A percentile compares a stretch with the other conserved stretches of the same genome.
phyloP scores from a whole-genome alignment of 2,329 filamentous ascomycete genomes.

The Fusarium brevicatenulatum region DNA sequence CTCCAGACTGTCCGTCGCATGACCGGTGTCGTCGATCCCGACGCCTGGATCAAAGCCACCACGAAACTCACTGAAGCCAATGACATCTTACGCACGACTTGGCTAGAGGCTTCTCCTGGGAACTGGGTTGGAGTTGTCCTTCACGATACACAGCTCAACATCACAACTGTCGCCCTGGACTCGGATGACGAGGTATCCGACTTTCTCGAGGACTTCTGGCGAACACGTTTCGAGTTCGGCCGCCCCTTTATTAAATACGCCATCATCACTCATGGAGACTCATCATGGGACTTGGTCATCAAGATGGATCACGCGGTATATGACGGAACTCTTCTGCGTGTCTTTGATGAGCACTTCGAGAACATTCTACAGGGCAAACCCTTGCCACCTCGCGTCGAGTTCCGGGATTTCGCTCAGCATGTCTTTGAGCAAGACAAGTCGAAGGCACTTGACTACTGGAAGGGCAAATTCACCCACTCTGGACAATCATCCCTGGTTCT shows the following conservation, averaged over 20 bases:
- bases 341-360: neutral
- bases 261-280: neutral
- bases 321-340: neutral
- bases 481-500: neutral
- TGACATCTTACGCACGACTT: neutral
- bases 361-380: neutral
- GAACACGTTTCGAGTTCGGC: neutral
- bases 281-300: neutral
- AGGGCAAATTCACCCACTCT: neutral
- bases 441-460: neutral
- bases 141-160: neutral
- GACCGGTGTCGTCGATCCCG: neutral
- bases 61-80: neutral
- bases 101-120: neutral
- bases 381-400: neutral
- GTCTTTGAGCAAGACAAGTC: neutral
- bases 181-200: rapidly evolving
- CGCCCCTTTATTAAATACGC: neutral
- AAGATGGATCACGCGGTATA: neutral
- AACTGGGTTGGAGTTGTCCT: neutral
- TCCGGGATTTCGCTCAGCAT: neutral
- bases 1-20: neutral
- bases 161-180: neutral
- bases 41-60: neutral
- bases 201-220: neutral